A percentile compares a stretch with the other conserved stretches of the same genome.
Conservation (phyloP, 2,329 filamentous ascomycete genomes). For the Epichloe bromicola region DNA sequence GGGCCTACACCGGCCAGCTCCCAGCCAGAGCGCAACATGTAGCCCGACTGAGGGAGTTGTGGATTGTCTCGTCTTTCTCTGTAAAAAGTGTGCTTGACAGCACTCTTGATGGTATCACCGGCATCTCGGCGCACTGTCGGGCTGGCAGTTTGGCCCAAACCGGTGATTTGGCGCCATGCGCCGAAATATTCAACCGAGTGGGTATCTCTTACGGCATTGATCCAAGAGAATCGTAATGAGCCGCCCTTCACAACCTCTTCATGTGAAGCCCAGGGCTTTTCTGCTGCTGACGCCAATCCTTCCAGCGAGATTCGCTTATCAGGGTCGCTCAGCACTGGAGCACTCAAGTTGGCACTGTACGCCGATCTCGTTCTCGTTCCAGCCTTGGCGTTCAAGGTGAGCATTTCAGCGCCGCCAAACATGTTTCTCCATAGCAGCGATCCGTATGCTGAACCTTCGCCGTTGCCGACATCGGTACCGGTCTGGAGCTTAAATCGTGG, state of each 20-base stretch:
- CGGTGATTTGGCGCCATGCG: constrained; percentile 80
- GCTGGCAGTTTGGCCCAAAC: constrained; percentile 61
- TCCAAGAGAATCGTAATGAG: constrained; percentile 64
- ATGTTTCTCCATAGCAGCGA: constrained; percentile 82
- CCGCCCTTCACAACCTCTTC: constrained; percentile 78
- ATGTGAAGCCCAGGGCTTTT: constrained; percentile 88
- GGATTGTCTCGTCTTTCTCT: constrained; percentile 74
- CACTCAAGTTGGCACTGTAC: constrained; percentile 75
- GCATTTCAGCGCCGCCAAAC: constrained; percentile 82
- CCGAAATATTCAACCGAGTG: constrained; percentile 73
- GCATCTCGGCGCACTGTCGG: constrained; percentile 73
- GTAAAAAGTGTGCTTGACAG: constrained; percentile 69
- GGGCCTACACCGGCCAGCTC: constrained; percentile 83
- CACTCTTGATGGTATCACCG: constrained; percentile 83
- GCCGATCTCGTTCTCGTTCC: constrained; percentile 85
- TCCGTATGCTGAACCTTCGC: constrained; percentile 86
- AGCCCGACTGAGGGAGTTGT: constrained; percentile 70
- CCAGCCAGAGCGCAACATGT: constrained; percentile 61
- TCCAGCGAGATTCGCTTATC: constrained; percentile 69
- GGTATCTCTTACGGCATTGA: constrained; percentile 47
- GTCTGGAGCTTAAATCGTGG: constrained; percentile 81
- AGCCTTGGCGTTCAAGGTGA: constrained; percentile 75
- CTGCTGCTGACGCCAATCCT: constrained; percentile 67
- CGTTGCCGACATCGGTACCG: constrained; percentile 85
- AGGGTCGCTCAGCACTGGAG: constrained; percentile 73